phyloP scores from a whole-genome alignment of 306 rosid genomes.

The Acacia melanoxylon region DNA sequence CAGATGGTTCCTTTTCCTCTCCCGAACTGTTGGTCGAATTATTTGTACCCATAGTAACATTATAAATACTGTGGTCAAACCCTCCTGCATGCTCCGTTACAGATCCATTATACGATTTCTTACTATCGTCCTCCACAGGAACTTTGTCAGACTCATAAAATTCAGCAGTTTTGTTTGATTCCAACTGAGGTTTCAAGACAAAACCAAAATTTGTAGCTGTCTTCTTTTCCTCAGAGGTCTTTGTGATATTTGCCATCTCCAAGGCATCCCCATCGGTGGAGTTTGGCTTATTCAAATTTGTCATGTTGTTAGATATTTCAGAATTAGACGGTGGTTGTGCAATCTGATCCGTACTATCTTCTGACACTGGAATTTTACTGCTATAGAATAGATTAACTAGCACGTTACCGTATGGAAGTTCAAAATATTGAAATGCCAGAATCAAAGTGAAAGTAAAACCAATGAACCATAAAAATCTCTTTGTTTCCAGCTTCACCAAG shows the following conservation, averaged over 20 bases:
- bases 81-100: constrained; percentile 24
- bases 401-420: constrained; percentile 48
- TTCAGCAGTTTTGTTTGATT: constrained; percentile 34
- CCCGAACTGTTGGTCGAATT: constrained; percentile 24
- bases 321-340: constrained; percentile 33
- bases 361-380: constrained; percentile 28
- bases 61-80: constrained; percentile 29
- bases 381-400: constrained; percentile 37
- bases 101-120: constrained; percentile 33
- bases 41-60: constrained; percentile 26
- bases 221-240: constrained; percentile 9
- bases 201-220: constrained; percentile 18
- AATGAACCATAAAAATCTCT: constrained; percentile 55
- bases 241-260: constrained; percentile 30
- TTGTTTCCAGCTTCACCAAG: constrained; percentile 46
- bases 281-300: constrained; percentile 37
- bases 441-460: constrained; percentile 55
- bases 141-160: constrained; percentile 38
- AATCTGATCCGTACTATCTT: constrained; percentile 31
- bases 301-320: constrained; percentile 16
- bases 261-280: constrained; percentile 22
- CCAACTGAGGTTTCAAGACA: constrained; percentile 26
- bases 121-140: constrained; percentile 17
- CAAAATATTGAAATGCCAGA: constrained; percentile 51
- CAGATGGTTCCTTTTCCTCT: constrained; percentile 25